Conservation (phyloP, 2,329 filamentous ascomycete species). For the Didymella pinodella region DNA sequence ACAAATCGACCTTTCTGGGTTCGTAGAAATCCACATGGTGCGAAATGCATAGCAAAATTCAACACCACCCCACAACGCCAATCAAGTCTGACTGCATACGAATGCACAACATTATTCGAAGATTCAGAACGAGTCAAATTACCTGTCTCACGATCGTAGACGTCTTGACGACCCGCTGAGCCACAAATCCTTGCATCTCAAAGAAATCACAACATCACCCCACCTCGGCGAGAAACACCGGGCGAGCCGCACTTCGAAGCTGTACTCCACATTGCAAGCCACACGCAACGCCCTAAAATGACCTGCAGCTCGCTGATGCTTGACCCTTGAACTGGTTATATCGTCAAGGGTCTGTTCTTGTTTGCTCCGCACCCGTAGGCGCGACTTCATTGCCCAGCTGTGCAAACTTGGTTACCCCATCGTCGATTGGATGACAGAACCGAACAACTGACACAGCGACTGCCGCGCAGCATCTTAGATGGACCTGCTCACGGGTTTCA, state of each 20-base stretch:
- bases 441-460: constrained; percentile 7
- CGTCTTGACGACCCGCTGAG: constrained; percentile 16
- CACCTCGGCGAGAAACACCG: constrained; percentile 28
- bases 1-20: constrained; percentile 12
- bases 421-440: constrained; percentile 8
- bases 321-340: constrained; percentile 15
- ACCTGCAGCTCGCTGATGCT: constrained; percentile 34
- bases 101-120: not conserved
- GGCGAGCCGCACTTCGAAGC: constrained; percentile 24
- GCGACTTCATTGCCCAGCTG: constrained; percentile 19
- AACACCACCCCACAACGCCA: constrained; percentile 18
- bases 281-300: constrained; percentile 31
- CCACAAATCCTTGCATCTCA: constrained; percentile 9
- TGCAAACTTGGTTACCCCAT: constrained; percentile 28
- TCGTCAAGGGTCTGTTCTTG: constrained; percentile 28
- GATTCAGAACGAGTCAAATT: constrained; percentile 1
- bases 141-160: constrained; percentile 4
- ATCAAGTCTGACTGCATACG: constrained; percentile 7
- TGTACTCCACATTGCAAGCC: constrained; percentile 29
- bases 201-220: constrained; percentile 17
- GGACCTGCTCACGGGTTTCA: not conserved
- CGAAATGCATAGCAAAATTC: constrained; percentile 9
- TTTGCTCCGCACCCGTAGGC: constrained; percentile 28
- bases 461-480: constrained; percentile 9
- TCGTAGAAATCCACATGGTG: constrained; percentile 14